Evolutionary conservation across 1,284 basidiomycete species (phyloP), one percentile per base, ranked within the genome.

Genomic region (Melampsora americana): DNA sequence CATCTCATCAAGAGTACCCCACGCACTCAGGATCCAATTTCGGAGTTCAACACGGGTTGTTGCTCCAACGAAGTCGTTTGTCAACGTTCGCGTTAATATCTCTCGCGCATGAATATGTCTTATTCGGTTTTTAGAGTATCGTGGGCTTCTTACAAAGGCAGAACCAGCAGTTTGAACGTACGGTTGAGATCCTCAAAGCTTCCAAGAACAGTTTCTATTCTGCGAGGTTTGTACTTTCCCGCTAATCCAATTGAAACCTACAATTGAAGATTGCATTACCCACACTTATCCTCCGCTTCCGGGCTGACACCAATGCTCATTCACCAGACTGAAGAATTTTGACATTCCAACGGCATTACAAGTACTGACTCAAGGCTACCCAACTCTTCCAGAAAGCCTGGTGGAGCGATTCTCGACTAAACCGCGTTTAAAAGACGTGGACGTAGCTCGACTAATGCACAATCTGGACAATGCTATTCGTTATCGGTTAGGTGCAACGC

Each of bases 101-200:
- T 59, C 20, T 59, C 1, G 53, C n/a, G 18, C 50, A 53, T 70
- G 67, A 39, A 59, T 69, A 23, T 56, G 67, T 69, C 28, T 69
- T 16, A 59, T 32, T 56, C 60, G 32, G 26, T 30, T 48, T 65
- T 53, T 74, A 74, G 68, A 78, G 81, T 32, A 79, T 81, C 35
- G 71, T 90, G 5, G 89, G 88, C 1, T 93, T 93, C 80, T 86
- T 93, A 35, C 87, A 91, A 86, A 87, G 88, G 76, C 92, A 95
- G 82, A 93, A 92, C 78, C 86, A 86, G 69, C 91, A 93, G 82
- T 90, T 94, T 79, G 89, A 91, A 77, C 86, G 88, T 64, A 87
- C 88, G n/a, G 87, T 91, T 59, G 81, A 84, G 64, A 86, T 86
- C 11, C 84, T 95, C 42, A 88, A 86, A 68, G 87, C 87, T 79